Evolutionary conservation across 495 filamentous ascomycete species (phyloP), one percentile per base, ranked within the genome.

Genomic region (Collariella sp.): DNA sequence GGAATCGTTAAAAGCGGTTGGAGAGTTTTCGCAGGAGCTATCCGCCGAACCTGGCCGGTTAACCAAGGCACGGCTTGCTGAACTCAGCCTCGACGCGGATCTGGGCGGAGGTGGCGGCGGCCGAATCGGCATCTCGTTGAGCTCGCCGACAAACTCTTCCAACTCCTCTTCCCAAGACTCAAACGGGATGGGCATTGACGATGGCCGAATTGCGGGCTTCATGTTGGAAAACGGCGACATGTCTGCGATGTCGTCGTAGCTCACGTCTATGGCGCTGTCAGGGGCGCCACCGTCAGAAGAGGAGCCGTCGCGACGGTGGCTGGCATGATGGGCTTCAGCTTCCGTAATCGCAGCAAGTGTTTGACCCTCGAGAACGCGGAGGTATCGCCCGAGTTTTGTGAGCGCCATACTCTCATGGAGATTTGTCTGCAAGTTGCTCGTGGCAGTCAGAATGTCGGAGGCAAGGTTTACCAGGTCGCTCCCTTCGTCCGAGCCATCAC

Each of bases 221-320:
- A 13, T 2, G 10, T 9, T 10, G 1, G 1, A 10, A n/a, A 15
- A 2, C 26, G 12, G 15, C 29, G 18, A 22, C 22, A 9, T 2
- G 7, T 11, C 5, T 13, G 16, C 26, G 7, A 43, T 18, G 12
- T 66, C 58, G 35, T 70, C 70, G 46, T 55, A 56, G 36, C 54
- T 64, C 22, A 73, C 49, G 34, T 72, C 73, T 33, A 76, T 72
- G 19, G 70, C 73, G 56, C 67, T 72, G 44, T 76, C 73, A 5
- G 73, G 70, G 12, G 64, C 62, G 22, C 71, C 64, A n/a, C 63
- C 68, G 19, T 66, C 43, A 12, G 66, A 69, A 51, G 66, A 61
- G 38, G 58, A 55, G 51, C 34, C 24, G 40, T n/a, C 9, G n/a
- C 35, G 50, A 31, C 22, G 56, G 11, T 46, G 53, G 7, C 38